A percentile compares a stretch with the other conserved stretches of the same genome.
Conservation (phyloP, 495 filamentous ascomycete species). For the Podospora comata region DNA sequence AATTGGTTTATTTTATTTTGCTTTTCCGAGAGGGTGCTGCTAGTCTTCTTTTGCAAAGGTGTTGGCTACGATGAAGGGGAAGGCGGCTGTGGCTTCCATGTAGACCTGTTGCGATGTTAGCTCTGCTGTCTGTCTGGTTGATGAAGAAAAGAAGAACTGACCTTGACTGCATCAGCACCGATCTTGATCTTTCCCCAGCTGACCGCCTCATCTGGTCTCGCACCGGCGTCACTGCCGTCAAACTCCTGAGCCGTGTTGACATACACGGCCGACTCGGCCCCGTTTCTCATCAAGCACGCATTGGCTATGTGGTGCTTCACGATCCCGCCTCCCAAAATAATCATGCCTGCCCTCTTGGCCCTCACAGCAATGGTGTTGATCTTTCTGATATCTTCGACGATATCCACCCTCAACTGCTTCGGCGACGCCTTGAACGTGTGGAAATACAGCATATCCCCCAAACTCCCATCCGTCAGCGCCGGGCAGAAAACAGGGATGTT, state of each 20-base stretch:
- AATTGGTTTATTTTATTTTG: slow-evolving; percentile 11
- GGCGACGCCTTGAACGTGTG: slow-evolving; percentile 88
- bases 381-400: slow-evolving; percentile 81
- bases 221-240: slow-evolving; percentile 94
- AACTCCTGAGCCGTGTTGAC: slow-evolving; percentile 97
- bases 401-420: slow-evolving; percentile 73
- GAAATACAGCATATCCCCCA: slow-evolving; percentile 98
- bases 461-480: slow-evolving; percentile 86
- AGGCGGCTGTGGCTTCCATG: slow-evolving; percentile 85
- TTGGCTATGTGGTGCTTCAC: slow-evolving; percentile 98
- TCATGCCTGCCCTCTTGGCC: slow-evolving; percentile 83
- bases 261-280: slow-evolving; percentile 92
- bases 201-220: slow-evolving; percentile 92
- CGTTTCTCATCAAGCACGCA: slow-evolving; percentile 93
- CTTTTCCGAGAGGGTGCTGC: neutral
- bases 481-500: slow-evolving; percentile 95
- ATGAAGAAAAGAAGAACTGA: slow-evolving; percentile 31
- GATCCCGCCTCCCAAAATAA: slow-evolving; percentile 88
- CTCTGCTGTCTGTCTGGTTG: neutral
- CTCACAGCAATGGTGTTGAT: slow-evolving; percentile 87
- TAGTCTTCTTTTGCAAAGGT: slow-evolving; percentile 70
- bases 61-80: slow-evolving; percentile 91
- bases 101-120: slow-evolving; percentile 58
- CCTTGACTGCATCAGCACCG: slow-evolving; percentile 82
- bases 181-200: slow-evolving; percentile 98